Conservation (phyloP, 192 early-diverging fungal species). For the Entophlyctis luteolus region DNA sequence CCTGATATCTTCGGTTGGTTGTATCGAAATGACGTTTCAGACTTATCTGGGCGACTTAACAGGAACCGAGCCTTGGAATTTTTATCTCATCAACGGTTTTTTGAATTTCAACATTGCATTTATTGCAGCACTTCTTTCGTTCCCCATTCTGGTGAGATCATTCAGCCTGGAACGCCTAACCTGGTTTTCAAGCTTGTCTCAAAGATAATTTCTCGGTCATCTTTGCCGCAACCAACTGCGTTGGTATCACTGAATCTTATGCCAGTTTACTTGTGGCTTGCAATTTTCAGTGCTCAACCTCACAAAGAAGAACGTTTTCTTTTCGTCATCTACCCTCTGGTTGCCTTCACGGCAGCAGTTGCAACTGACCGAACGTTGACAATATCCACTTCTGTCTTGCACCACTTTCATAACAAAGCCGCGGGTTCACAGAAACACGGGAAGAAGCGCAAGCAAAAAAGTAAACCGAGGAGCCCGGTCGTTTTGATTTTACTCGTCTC, state of each 20-base stretch:
- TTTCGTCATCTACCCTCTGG: conserved; percentile 83
- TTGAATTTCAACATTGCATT: conserved; percentile 89
- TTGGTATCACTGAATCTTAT: too few relatives aligned
- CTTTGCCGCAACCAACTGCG: neutral
- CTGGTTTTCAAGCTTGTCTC: neutral
- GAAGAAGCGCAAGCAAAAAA: neutral
- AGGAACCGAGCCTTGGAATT: conserved; percentile 87
- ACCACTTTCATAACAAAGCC: neutral
- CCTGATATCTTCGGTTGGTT: conserved; percentile 67
- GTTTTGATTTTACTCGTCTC: neutral
- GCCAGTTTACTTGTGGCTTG: conserved; percentile 73
- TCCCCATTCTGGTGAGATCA: conserved; percentile 46
- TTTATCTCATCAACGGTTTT: conserved; percentile 83
- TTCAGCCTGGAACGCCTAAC: too few relatives aligned
- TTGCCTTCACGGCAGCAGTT: conserved; percentile 76
- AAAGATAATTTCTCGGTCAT: neutral
- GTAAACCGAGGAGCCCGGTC: neutral
- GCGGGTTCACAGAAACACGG: neutral
- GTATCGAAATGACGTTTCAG: neutral
- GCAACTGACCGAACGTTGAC: too few relatives aligned
- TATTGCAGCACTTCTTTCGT: conserved; percentile 56
- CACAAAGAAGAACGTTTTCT: conserved; percentile 98
- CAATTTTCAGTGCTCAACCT: conserved; percentile 78
- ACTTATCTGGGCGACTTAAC: neutral
- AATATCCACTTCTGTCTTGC: neutral